phyloP scores from a whole-genome alignment of 352 stramenopile genomes.

The Phytophthora syringae region DNA sequence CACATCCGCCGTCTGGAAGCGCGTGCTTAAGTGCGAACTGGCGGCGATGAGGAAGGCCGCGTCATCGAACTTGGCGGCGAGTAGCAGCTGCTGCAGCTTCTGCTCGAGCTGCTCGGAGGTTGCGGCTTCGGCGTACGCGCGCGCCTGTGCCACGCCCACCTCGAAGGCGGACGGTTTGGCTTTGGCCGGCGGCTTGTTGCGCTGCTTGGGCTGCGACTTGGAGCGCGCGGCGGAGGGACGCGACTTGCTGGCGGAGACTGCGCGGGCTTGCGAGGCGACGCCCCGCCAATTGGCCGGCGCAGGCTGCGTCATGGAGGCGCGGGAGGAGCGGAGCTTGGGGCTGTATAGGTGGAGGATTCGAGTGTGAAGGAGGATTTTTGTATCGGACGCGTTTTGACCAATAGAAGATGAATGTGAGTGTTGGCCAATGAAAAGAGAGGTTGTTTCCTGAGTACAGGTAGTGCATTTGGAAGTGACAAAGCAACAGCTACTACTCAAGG shows the following conservation, averaged over 20 bases:
- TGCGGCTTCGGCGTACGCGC: slow-evolving; percentile 38
- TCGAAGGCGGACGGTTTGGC: slow-evolving; percentile 38
- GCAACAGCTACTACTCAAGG: too few species aligned
- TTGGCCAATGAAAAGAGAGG: slow-evolving; percentile 19
- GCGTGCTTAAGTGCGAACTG: slow-evolving; percentile 49
- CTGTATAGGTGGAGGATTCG: not conserved
- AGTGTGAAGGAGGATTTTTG: slow-evolving; percentile 15
- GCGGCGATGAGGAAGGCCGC: slow-evolving; percentile 76
- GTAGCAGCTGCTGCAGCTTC: slow-evolving; percentile 63
- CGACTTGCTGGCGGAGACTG: slow-evolving; percentile 17
- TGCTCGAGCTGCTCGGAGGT: slow-evolving; percentile 57
- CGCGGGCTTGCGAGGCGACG: slow-evolving; percentile 21
- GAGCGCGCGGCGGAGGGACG: slow-evolving; percentile 33
- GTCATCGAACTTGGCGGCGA: slow-evolving; percentile 53
- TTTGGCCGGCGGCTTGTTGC: slow-evolving; percentile 42
- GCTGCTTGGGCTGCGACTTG: slow-evolving; percentile 64
- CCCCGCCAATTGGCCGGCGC: slow-evolving; percentile 44
- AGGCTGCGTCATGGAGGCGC: slow-evolving; percentile 35
- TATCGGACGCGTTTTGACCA: slow-evolving; percentile 8
- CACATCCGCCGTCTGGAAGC: slow-evolving; percentile 84
- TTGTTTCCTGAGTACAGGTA: too few species aligned
- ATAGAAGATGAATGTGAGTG: not conserved
- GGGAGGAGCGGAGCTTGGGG: not conserved
- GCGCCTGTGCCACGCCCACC: slow-evolving; percentile 41
- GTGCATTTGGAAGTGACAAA: too few species aligned